Conservation (phyloP, 2,329 filamentous ascomycete genomes). For the Rugonectria rugulosa region DNA sequence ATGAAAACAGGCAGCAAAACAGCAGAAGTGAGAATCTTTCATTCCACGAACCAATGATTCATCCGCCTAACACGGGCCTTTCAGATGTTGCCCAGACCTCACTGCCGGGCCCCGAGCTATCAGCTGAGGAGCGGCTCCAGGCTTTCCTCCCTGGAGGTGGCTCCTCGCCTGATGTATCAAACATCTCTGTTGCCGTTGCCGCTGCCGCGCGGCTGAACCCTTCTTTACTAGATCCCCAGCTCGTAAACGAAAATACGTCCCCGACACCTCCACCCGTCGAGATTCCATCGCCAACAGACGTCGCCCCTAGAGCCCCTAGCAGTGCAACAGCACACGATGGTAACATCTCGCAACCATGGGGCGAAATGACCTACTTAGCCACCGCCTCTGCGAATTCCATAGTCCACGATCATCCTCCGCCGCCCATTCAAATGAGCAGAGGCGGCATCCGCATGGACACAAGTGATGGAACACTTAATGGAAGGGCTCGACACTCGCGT, state of each 20-base stretch:
- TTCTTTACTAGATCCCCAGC: slow-evolving; percentile 61
- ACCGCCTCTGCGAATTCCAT: slow-evolving; percentile 44
- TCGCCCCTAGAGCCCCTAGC: slow-evolving; percentile 31
- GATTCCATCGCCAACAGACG: slow-evolving; percentile 30
- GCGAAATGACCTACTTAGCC: slow-evolving; percentile 60
- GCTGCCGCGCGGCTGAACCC: slow-evolving; percentile 63
- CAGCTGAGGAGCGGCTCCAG: slow-evolving; percentile 59
- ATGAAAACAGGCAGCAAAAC: slow-evolving; percentile 47
- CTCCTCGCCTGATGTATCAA: slow-evolving; percentile 53
- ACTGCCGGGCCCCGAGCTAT: slow-evolving; percentile 46
- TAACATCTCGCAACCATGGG: slow-evolving; percentile 55
- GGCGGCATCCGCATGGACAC: slow-evolving; percentile 65
- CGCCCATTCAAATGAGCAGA: slow-evolving; percentile 45
- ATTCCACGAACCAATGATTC: not conserved
- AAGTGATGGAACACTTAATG: slow-evolving; percentile 51
- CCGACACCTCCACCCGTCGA: slow-evolving; percentile 41
- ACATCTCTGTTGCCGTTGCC: slow-evolving; percentile 63
- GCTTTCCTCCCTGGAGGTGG: slow-evolving; percentile 51
- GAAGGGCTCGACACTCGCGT: slow-evolving; percentile 60
- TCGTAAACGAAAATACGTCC: slow-evolving; percentile 44
- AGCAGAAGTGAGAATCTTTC: slow-evolving; percentile 35
- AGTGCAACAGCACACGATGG: slow-evolving; percentile 34
- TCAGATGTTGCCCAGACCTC: slow-evolving; percentile 34
- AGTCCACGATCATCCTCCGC: slow-evolving; percentile 40
- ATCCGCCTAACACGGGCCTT: slow-evolving; percentile 19